Evolutionary conservation across 805 yeast genomes (phyloP).

Genomic region (Komagataella kurtzmanii): DNA sequence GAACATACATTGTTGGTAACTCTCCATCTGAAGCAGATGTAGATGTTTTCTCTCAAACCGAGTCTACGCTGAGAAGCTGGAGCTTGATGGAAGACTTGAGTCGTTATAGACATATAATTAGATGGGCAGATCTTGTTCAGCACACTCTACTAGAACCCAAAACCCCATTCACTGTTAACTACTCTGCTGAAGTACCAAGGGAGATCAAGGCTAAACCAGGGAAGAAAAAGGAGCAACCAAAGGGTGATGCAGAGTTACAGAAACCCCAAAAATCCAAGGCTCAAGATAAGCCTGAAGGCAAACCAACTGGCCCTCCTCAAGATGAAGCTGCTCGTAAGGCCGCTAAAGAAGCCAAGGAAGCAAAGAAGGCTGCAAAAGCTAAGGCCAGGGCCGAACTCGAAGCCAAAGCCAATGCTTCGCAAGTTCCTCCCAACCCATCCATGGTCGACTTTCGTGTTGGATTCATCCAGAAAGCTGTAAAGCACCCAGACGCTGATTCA

Average conservation of each 20-base stretch:
- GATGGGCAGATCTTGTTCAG: constrained; percentile 91
- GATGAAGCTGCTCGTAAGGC: constrained; percentile 13
- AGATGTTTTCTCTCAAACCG: constrained; percentile 49
- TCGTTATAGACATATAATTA: constrained; percentile 65
- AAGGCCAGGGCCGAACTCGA: constrained; percentile 43
- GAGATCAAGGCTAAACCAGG: constrained; percentile 20
- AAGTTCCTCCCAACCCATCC: constrained; percentile 65
- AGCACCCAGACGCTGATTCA: constrained; percentile 97
- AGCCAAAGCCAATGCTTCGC: constrained; percentile 38
- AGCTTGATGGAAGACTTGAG: constrained; percentile 40
- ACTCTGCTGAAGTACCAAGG: constrained; percentile 55
- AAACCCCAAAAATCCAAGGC: constrained; percentile 4
- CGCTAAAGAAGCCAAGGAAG: constrained; percentile 21
- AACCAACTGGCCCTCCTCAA: constrained; percentile 13
- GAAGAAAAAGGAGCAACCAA: constrained; percentile 16
- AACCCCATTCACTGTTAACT: constrained; percentile 42
- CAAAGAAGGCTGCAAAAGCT: constrained; percentile 29
- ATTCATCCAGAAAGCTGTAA: constrained; percentile 88
- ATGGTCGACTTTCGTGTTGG: constrained; percentile 92
- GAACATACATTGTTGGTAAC: constrained; percentile 62
- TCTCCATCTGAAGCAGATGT: constrained; percentile 61
- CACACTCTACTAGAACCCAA: constrained; percentile 34
- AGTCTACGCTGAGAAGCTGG: constrained; percentile 48
- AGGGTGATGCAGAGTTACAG: constrained; percentile 8
- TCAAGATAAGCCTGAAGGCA: constrained; percentile 6